Evolutionary conservation across 1,284 basidiomycete species (phyloP), one percentile per base, ranked within the genome.

Genomic region (Malassezia sp.): DNA sequence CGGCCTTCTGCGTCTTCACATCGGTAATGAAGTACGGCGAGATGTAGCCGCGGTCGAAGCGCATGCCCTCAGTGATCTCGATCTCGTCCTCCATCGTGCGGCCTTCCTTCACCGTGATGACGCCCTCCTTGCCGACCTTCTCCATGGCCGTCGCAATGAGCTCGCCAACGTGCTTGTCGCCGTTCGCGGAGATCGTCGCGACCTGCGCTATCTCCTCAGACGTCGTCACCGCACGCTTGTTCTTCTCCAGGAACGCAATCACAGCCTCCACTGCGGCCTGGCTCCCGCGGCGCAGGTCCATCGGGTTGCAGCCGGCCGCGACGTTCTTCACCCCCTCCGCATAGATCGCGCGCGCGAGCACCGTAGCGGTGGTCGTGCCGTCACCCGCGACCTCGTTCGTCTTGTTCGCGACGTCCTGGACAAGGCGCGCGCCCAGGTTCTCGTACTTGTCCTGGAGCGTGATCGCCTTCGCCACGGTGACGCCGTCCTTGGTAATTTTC

Each of bases 71-170:
- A 24, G 91, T 96, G 70, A 97, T 90, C 73, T 97, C 91, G 71
- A 96, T 96, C 75, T 95, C 73, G 71, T 97, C 91, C 65, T 95
- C 88, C 59, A 91, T 91, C 11, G 91, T 96, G 57, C 84, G 81
- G 45, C 91, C 91, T 74, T 96, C 91, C 78, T 93, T 95, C 73
- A 97, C 90, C 52, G 91, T 97, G 76, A 97, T 96, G 71, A 96
- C 91, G 73, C 91, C 91, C 75, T 97, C 91, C 77, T 95, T 95
- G 71, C 91, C 91, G 54, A 96, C 91, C 74, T 95, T 95, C 75
- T 96, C 91, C 91, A 96, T 96, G 2, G 91, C 91, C 70, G 89
- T 87, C n/a, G 91, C 89, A 73, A 96, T 96, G 67, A 97, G 80
- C 72, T 83, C 81, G 45, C 91, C 91, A 60, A 97, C 80, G 72